Evolutionary conservation across 495 filamentous ascomycete species (phyloP), one percentile per base, ranked within the genome.

Genomic region (Penicillium mononematosum): DNA sequence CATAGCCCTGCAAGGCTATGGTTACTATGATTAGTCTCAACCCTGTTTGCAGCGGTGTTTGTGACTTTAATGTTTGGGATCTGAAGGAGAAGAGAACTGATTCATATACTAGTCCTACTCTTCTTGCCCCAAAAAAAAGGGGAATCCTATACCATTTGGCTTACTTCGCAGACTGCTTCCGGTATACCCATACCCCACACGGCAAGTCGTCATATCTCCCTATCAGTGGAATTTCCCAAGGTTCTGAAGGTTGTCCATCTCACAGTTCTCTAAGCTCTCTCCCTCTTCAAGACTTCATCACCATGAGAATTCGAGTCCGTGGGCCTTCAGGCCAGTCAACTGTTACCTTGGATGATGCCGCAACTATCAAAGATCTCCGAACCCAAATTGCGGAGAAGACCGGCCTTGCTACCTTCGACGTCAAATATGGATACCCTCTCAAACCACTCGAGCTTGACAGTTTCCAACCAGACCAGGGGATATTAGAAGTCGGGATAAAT

Each of bases 391-490:
- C 68, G 27, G 73, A 83, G 50, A 77, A 76, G 55, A 88, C 85
- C 2, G 76, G 74, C 11, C 65, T 70, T 56, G 65, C 45, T 55
- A 54, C 55, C 29, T 90, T 92, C 61, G 85, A 92, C 34, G 74
- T 96, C 43, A 97, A 96, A 77, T 89, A 86, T 68, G 91, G 93
- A 19, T 98, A 90, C 69, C 94, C 94, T 3, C 60, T 75, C 45
- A 86, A 87, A 61, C 75, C 84, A 17, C 79, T 98, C 12, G 71
- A 81, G 27, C 76, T 90, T 14, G 78, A 83, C 29, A 60, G 74
- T 8, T 63, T 82, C 59, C 60, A 78, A 64, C 38, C 75, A 12
- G 60, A 74, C 3, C 78, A 78, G 41, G 70, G 63, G 4, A 66
- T 92, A 24, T 61, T 65, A 25, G 81, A 86, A 11, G 72, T 83